A percentile compares a stretch with the other conserved stretches of the same genome.
Conservation (phyloP, 2,329 filamentous ascomycete species). For the Ophiosphaerella korrae region DNA sequence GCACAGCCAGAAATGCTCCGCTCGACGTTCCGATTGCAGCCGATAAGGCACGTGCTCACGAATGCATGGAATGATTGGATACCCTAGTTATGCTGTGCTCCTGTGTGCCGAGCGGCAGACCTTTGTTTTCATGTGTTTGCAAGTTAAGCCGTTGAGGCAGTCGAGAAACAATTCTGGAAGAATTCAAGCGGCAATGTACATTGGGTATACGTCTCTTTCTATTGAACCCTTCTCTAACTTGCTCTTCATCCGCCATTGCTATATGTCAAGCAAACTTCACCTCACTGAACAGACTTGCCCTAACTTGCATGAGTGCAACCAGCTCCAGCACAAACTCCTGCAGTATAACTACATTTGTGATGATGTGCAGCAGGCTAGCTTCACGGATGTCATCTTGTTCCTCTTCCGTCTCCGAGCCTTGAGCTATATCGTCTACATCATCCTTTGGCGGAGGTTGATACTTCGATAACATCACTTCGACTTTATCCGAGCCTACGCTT, state of each 20-base stretch:
- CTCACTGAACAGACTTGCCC: slow-evolving; percentile 55
- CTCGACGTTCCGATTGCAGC: slow-evolving; percentile 22
- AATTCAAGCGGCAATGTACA: not conserved
- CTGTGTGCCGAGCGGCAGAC: not conserved
- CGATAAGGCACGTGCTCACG: slow-evolving; percentile 27
- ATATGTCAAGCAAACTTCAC: slow-evolving; percentile 45
- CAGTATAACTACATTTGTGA: slow-evolving; percentile 57
- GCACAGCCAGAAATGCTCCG: slow-evolving; percentile 28
- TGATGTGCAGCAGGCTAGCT: slow-evolving; percentile 54
- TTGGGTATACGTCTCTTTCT: slow-evolving; percentile 20
- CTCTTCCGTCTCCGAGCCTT: slow-evolving; percentile 20
- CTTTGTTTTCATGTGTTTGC: too few relatives aligned
- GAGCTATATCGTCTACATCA: slow-evolving; percentile 17
- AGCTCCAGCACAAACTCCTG: slow-evolving; percentile 58
- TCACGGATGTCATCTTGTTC: slow-evolving; percentile 41
- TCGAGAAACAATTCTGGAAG: too few relatives aligned
- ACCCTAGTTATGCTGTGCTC: not conserved
- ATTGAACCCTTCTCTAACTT: not conserved
- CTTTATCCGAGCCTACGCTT: slow-evolving; percentile 22
- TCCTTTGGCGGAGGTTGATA: slow-evolving; percentile 43
- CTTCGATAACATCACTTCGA: slow-evolving; percentile 44
- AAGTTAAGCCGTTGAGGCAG: too few relatives aligned
- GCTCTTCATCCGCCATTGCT: slow-evolving; percentile 3
- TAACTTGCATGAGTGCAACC: slow-evolving; percentile 54
- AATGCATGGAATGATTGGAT: slow-evolving; percentile 12